A percentile compares a stretch with the other conserved stretches of the same genome.
phyloP scores from a whole-genome alignment of 352 stramenopile genomes.

The Thraustotheca clavata region DNA sequence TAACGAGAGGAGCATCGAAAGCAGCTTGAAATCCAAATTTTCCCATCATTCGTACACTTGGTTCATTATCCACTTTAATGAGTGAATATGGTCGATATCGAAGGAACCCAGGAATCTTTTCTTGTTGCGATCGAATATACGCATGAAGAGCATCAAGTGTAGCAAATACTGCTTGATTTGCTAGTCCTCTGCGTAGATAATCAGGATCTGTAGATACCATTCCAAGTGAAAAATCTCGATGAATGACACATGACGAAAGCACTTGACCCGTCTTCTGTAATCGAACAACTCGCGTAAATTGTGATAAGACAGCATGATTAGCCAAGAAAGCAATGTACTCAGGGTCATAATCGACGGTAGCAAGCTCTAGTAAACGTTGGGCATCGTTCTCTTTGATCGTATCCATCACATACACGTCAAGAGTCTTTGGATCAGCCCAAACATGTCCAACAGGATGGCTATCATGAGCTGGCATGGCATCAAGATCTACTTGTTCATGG shows the following conservation, averaged over 20 bases:
- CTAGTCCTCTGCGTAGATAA: constrained; percentile 2
- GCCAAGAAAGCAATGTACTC: constrained; percentile 6
- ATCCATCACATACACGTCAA: constrained; percentile 13
- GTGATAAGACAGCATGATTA: constrained; percentile 2
- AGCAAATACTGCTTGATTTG: background rate
- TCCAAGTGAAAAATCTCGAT: constrained; percentile 16
- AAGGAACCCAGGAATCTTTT: background rate
- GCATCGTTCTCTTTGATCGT: background rate
- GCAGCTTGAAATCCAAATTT: background rate
- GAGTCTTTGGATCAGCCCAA: background rate
- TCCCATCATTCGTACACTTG: background rate
- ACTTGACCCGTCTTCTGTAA: background rate
- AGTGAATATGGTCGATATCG: background rate
- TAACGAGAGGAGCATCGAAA: background rate
- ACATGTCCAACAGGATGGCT: background rate
- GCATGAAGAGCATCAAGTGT: background rate
- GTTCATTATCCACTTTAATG: background rate
- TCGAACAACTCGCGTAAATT: constrained; percentile 12
- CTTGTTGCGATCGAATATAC: background rate
- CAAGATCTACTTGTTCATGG: background rate
- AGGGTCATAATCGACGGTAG: background rate
- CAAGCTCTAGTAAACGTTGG: background rate
- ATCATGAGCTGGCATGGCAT: background rate
- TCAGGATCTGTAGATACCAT: constrained; percentile 3
- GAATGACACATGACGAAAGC: constrained; percentile 6